A percentile compares a stretch with the other conserved stretches of the same genome.
Conservation (phyloP, 768 basidiomycete species). For the Mycena sanguinolenta region DNA sequence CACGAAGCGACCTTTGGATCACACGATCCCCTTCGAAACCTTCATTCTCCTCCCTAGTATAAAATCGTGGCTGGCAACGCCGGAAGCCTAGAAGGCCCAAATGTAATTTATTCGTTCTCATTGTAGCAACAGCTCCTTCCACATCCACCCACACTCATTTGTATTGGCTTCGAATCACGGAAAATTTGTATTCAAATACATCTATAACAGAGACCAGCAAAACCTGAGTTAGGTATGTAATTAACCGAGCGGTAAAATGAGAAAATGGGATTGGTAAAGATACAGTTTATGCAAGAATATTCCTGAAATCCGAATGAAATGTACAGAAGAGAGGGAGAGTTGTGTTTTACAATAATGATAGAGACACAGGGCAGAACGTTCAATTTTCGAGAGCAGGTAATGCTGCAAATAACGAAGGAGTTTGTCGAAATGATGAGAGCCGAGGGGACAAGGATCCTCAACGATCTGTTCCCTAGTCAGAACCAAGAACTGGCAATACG, state of each 20-base stretch:
- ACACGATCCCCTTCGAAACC: conserved; percentile 26
- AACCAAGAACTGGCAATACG: not conserved
- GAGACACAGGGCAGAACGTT: not conserved
- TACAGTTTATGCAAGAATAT: conserved; percentile 35
- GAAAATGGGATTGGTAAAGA: conserved; percentile 29
- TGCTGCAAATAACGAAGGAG: not conserved
- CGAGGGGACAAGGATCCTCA: conserved; percentile 13
- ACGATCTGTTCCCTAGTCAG: conserved; percentile 18
- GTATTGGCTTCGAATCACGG: conserved; percentile 18
- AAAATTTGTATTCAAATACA: conserved; percentile 38
- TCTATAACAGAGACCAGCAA: conserved; percentile 32
- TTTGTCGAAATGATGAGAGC: conserved; percentile 1
- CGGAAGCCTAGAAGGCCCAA: conserved; percentile 19
- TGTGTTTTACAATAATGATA: conserved; percentile 35
- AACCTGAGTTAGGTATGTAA: conserved; percentile 31
- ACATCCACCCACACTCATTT: conserved; percentile 27
- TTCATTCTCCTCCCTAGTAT: conserved; percentile 22
- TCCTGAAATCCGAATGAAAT: conserved; percentile 19
- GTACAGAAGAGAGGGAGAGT: conserved; percentile 22
- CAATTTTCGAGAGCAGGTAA: not conserved
- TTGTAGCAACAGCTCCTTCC: conserved; percentile 14
- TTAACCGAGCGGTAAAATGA: conserved; percentile 33
- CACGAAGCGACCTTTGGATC: conserved; percentile 32
- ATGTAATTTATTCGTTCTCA: not conserved
- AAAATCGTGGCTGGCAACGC: not conserved